Evolutionary conservation across 305 asterid genomes (phyloP).

Genomic region (Lippia alba): DNA sequence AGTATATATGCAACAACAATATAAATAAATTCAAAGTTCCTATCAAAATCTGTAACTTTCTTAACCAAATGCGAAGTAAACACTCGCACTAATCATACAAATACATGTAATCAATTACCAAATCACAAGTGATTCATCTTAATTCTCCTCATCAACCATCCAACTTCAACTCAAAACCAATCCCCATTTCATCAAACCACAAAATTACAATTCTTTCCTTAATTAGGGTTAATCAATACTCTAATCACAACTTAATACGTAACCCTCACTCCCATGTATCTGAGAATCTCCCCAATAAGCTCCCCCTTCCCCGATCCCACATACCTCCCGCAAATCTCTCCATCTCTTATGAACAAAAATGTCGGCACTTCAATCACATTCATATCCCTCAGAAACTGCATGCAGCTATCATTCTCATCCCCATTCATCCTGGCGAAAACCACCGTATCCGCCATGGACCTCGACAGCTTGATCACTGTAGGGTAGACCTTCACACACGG

Average conservation of each 20-base stretch:
- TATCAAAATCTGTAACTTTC: too few species aligned
- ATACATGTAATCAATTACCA: too few species aligned
- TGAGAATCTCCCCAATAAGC: constrained; percentile 89
- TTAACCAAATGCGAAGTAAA: too few species aligned
- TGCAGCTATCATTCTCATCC: constrained; percentile 93
- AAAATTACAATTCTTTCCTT: background rate
- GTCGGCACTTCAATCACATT: constrained; percentile 91
- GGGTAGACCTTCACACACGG: constrained; percentile 98
- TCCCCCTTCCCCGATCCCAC: constrained; percentile 98
- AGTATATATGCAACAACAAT: too few species aligned
- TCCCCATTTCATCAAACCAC: background rate
- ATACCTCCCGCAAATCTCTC: constrained; percentile 75
- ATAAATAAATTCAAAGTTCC: too few species aligned
- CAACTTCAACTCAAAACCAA: too few species aligned
- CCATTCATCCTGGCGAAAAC: constrained; percentile 97
- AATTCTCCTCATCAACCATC: too few species aligned
- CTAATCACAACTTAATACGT: constrained; percentile 48
- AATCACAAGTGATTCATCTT: too few species aligned
- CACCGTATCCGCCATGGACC: constrained; percentile 74
- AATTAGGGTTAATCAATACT: background rate
- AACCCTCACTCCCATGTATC: constrained; percentile 89
- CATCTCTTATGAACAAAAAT: constrained; percentile 88
- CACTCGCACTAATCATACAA: too few species aligned
- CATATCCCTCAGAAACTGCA: constrained; percentile 89
- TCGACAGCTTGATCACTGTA: constrained; percentile 81